Percentiles rank a stretch among this genome's conserved stretches.
Evolutionary conservation across 2,329 filamentous ascomycete species (phyloP).

Genomic region (Ascochyta pisi): DNA sequence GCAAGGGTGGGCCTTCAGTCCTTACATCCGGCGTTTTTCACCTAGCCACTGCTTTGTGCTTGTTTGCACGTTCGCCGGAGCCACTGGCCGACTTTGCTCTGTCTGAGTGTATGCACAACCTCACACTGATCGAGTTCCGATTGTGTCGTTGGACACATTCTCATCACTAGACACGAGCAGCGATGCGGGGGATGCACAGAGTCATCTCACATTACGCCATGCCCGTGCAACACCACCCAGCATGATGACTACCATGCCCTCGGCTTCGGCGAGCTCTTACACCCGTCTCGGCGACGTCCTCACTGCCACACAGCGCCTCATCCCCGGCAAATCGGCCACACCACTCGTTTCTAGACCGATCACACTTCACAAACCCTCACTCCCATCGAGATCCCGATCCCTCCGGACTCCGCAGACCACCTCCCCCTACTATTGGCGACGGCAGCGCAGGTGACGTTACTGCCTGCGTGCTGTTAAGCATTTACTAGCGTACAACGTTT

Average conservation of each 20-base stretch:
- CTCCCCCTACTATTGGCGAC: too few relatives aligned
- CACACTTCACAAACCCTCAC: conserved; percentile 4
- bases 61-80: not conserved
- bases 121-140: not conserved
- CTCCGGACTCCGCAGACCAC: too few relatives aligned
- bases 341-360: conserved; percentile 12
- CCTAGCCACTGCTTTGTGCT: not conserved
- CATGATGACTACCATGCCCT: conserved; percentile 6
- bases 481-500: conserved; percentile 11
- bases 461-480: conserved; percentile 29
- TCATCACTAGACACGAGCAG: not conserved
- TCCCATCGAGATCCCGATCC: too few relatives aligned
- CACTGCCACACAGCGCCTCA: not conserved
- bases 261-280: conserved; percentile 18
- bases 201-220: conserved; percentile 13
- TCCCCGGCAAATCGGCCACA: not conserved
- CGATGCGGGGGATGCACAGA: not conserved
- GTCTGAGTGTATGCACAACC: not conserved
- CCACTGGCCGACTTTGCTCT: conserved; percentile 1
- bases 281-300: conserved; percentile 23
- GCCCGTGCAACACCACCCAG: conserved; percentile 5
- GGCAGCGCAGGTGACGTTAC: not conserved
- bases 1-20: conserved; percentile 1
- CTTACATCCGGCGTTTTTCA: not conserved
- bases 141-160: not conserved